Base-by-base conservation (phyloP, 208 protist species). In the Leishmania amazonensis region DNA sequence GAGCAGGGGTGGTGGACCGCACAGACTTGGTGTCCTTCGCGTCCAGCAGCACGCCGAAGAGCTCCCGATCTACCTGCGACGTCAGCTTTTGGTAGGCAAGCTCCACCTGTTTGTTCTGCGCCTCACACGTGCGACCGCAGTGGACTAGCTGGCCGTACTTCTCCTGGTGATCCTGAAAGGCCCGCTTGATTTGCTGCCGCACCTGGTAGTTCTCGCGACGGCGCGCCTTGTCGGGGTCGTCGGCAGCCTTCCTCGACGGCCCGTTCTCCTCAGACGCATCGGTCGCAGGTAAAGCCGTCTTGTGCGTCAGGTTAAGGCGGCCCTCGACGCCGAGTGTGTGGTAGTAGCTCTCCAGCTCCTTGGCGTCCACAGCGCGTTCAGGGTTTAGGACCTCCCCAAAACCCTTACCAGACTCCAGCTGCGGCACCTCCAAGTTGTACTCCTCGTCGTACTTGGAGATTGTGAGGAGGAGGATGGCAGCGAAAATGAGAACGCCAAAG, bases 371-470 rank as follows among this genome's bases (percentile, higher is more conserved):
- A 51, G 75, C 58, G 40, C 79, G 75, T 24, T 80, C 78, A 35
- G 87, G 62, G 67, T 78, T 79, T 6, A 94, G 62, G n/a, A 88
- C 64, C 79, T 93, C 88, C 57, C 90, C 90, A 85, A 96, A 95
- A 58, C 92, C 94, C 40, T 83, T 86, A 31, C 92, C 94, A 75
- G 85, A 94, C 78, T 95, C 91, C 40, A 97, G 81, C 78, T 97
- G 94, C 40, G 94, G 94, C 35, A 95, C 90, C 85, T 97, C 93
- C 9, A 97, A 21, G 76, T 92, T 93, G 87, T 92, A 95, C 88
- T 97, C 94, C 62, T 91, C 88, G 78, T 97, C 94, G 71, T 95
- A 97, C 84, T 96, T 97, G 47, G 87, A 87, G 28, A 93, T 85
- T 9, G 76, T 71, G 11, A 97, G 79, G 31, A 96, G 28, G 54